These are phyloP conservation scores for Mycena floridula DNA, from an alignment of 768 basidiomycete genomes.

Conservation along the genomic window DNA sequence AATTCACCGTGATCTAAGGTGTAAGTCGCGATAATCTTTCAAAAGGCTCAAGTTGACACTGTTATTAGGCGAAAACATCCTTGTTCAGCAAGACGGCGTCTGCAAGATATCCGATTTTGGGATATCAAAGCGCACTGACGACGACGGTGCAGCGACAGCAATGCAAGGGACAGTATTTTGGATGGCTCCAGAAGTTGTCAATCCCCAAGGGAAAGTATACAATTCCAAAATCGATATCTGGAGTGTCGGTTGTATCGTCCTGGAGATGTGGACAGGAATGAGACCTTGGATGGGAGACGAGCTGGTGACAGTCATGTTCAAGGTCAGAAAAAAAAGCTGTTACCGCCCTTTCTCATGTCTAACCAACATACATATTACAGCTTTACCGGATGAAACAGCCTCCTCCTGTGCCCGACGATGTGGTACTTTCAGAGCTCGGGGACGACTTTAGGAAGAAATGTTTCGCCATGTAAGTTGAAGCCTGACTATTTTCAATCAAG, in stretches of 20 bases:
- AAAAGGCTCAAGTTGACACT: slow-evolving; percentile 3
- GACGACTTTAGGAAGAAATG: slow-evolving; percentile 85
- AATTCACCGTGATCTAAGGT: slow-evolving; percentile 86
- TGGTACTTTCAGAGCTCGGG: slow-evolving; percentile 67
- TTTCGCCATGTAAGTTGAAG: slow-evolving; percentile 69
- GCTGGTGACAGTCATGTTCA: slow-evolving; percentile 88
- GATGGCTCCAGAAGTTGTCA: slow-evolving; percentile 97
- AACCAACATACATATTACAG: slow-evolving; percentile 35
- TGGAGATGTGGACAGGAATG: slow-evolving; percentile 99
- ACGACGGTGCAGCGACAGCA: slow-evolving; percentile 79
- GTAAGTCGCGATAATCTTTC: slow-evolving; percentile 36
- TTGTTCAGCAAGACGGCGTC: slow-evolving; percentile 85
- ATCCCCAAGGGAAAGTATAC: slow-evolving; percentile 84
- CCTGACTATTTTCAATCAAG: not conserved
- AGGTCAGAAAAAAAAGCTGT: slow-evolving; percentile 43
- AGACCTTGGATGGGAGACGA: slow-evolving; percentile 93
- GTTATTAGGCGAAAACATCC: slow-evolving; percentile 83
- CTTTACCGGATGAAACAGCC: slow-evolving; percentile 79
- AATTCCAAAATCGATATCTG: slow-evolving; percentile 98
- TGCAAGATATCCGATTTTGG: slow-evolving; percentile 99
- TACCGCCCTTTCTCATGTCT: not conserved
- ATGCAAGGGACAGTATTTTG: slow-evolving; percentile 99
- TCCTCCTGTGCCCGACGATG: slow-evolving; percentile 85
- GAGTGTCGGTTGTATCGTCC: slow-evolving; percentile 96
- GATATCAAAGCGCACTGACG: slow-evolving; percentile 93